Evolutionary conservation across 2,329 filamentous ascomycete species (phyloP).

Genomic region (Ceratocystis cubensis): DNA sequence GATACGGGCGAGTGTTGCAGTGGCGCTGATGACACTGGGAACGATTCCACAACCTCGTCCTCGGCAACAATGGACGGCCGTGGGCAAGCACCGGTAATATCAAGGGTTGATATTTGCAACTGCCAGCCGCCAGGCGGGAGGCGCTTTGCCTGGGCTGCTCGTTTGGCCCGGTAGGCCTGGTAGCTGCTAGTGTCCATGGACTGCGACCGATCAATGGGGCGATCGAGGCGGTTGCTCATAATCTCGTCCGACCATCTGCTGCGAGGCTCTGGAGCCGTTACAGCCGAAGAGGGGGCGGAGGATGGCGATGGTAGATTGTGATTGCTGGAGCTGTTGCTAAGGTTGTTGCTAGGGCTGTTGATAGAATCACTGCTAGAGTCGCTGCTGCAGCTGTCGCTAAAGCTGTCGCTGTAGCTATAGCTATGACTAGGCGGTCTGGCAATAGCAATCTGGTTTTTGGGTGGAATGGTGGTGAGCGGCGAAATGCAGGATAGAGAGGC

Average conservation of each 20-base stretch:
- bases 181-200: constrained; percentile 2
- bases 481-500: constrained; percentile 1
- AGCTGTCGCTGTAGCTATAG: too few relatives aligned
- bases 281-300: neutral
- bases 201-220: constrained; percentile 2
- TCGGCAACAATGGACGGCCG: constrained; percentile 16
- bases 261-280: neutral
- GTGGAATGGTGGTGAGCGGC: neutral
- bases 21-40: neutral
- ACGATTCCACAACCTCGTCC: constrained; percentile 14
- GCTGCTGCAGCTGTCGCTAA: too few relatives aligned
- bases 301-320: neutral
- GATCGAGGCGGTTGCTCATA: neutral
- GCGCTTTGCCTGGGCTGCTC: constrained; percentile 11
- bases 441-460: neutral
- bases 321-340: too few relatives aligned
- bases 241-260: constrained; percentile 8
- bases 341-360: too few relatives aligned
- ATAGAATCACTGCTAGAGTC: too few relatives aligned
- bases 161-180: neutral
- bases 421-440: neutral
- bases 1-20: neutral
- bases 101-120: constrained; percentile 19
- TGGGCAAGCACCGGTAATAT: constrained; percentile 16
- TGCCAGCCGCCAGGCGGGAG: constrained; percentile 16